A percentile compares a stretch with the other conserved stretches of the same genome.
These are phyloP conservation scores for Lactarius hatsudake DNA, from an alignment of 768 basidiomycete genomes.

Conservation along the genomic window DNA sequence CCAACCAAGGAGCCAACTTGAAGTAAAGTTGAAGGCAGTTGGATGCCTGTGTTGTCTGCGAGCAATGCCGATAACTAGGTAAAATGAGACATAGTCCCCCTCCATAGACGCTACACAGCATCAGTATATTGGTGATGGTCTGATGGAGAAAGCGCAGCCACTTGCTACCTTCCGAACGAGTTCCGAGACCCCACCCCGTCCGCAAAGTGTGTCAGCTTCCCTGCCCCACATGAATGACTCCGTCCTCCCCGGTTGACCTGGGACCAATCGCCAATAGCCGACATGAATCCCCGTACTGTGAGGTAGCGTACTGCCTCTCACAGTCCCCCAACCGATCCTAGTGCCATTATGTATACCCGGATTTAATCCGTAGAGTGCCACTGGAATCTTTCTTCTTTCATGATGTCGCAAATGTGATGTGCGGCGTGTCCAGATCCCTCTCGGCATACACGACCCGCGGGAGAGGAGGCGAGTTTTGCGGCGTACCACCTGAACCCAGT, in stretches of 20 bases:
- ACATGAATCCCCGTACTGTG: no score
- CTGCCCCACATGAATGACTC: no score
- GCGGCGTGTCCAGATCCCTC: not conserved
- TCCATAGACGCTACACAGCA: not conserved
- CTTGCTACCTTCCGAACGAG: conserved; percentile 6
- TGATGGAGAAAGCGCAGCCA: not conserved
- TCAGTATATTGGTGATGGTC: not conserved
- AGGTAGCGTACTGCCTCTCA: not conserved
- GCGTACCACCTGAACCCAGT: not conserved
- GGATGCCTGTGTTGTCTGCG: not conserved
- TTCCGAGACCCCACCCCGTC: conserved; percentile 12
- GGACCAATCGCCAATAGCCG: no score
- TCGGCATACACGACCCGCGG: not conserved
- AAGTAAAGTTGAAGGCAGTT: no score
- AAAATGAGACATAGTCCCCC: no score
- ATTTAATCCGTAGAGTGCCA: not conserved
- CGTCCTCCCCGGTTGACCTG: no score
- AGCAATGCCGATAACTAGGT: not conserved
- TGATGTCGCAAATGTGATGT: not conserved
- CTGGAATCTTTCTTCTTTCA: not conserved
- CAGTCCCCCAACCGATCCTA: no score
- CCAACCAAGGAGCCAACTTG: no score
- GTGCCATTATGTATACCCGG: not conserved
- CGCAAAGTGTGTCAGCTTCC: not conserved
- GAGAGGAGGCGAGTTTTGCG: not conserved